Percentiles rank a stretch among this genome's conserved stretches.
Evolutionary conservation across 78 protist genomes (phyloP).

Genomic region (Parvularia atlantis): DNA sequence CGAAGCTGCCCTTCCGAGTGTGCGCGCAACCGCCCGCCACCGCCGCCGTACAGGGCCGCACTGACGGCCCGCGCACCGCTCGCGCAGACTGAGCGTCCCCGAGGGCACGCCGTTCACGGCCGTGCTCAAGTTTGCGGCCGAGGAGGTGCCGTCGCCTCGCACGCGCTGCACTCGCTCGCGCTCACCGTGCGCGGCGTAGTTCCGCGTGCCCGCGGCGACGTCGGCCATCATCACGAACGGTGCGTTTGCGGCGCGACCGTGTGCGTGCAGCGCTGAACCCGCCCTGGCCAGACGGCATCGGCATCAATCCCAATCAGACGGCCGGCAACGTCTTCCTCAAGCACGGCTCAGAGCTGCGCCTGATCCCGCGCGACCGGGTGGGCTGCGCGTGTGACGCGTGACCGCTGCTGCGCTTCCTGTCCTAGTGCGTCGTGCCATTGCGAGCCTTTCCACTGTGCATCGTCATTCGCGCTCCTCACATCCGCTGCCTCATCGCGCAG

Average conservation of each 20-base stretch:
- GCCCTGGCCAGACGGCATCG: slow-evolving; percentile 81
- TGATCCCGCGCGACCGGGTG: slow-evolving; percentile 79
- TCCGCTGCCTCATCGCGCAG: too few species aligned
- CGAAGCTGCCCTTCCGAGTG: slow-evolving; percentile 79
- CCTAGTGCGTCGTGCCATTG: too few species aligned
- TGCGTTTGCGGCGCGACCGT: not conserved
- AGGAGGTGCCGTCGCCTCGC: slow-evolving; percentile 46
- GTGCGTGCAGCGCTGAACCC: too few species aligned
- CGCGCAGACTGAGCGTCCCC: slow-evolving; percentile 58
- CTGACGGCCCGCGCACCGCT: not conserved
- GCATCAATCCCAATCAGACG: slow-evolving; percentile 81
- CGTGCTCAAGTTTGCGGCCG: slow-evolving; percentile 73
- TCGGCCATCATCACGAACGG: slow-evolving; percentile 70
- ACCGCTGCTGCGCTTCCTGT: too few species aligned
- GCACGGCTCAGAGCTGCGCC: slow-evolving; percentile 70
- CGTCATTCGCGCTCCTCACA: too few species aligned
- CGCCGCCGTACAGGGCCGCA: not conserved
- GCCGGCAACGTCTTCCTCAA: slow-evolving; percentile 74
- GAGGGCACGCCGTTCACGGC: slow-evolving; percentile 85
- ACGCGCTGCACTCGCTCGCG: too few species aligned
- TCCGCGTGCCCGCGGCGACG: slow-evolving; percentile 48
- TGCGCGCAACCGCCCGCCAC: not conserved
- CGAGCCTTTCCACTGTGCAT: too few species aligned
- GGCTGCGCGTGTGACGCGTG: slow-evolving; percentile 35
- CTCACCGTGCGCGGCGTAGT: slow-evolving; percentile 21